phyloP scores from a whole-genome alignment of 805 yeast species.

The Metschnikowia borealis region DNA sequence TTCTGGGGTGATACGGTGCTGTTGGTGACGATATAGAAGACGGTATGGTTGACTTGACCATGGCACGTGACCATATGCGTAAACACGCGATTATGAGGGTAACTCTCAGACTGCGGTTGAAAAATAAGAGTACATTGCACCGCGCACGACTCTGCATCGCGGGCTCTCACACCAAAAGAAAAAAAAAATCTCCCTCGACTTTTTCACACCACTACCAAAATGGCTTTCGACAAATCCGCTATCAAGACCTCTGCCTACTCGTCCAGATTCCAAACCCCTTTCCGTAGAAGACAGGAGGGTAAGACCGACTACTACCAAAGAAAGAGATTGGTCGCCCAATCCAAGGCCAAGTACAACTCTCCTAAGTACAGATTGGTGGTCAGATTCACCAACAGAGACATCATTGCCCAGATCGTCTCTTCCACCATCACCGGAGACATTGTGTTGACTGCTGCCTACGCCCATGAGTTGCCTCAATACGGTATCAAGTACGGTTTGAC shows the following conservation, averaged over 20 bases:
- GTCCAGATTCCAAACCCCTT: constrained; percentile 99
- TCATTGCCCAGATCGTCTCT: constrained; percentile 95
- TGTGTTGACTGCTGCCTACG: constrained; percentile 95
- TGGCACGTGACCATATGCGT: constrained; percentile 5
- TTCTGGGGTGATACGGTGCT: no score
- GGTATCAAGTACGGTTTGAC: constrained; percentile 98
- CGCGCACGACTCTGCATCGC: constrained; percentile 15
- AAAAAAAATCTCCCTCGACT: constrained; percentile 5
- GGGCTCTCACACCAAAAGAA: constrained; percentile 1
- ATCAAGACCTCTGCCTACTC: constrained; percentile 89
- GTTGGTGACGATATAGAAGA: no score
- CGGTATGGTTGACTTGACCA: no score
- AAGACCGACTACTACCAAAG: constrained; percentile 99
- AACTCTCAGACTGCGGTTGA: neutral
- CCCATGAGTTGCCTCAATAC: constrained; percentile 97
- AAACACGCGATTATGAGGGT: neutral
- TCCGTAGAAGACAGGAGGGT: constrained; percentile 99
- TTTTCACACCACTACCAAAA: constrained; percentile 31
- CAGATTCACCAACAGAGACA: constrained; percentile 99
- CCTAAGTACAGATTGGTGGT: constrained; percentile 99
- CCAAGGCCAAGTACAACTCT: constrained; percentile 99
- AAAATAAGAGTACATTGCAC: neutral
- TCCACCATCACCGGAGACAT: constrained; percentile 96
- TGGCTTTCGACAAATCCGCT: constrained; percentile 67
- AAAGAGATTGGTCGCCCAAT: constrained; percentile 99